A percentile compares a stretch with the other conserved stretches of the same genome.
phyloP scores from a whole-genome alignment of 106 monocot species.

The Acanthochlamys bracteata region DNA sequence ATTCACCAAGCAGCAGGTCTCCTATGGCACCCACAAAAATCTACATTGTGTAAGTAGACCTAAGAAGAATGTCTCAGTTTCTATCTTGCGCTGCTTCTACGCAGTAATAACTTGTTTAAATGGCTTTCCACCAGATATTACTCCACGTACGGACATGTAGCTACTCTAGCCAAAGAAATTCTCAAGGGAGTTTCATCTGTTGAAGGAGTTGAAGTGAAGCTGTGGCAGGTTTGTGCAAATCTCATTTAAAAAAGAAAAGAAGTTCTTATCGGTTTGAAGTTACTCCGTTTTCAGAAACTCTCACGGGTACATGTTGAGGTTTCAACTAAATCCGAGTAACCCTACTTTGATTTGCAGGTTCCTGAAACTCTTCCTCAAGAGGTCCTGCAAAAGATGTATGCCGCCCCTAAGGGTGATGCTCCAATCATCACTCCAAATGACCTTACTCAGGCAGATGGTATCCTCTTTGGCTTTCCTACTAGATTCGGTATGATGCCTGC shows the following conservation, averaged over 20 bases:
- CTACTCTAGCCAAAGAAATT: constrained; percentile 55
- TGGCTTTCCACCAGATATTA: constrained; percentile 39
- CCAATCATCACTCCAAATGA: constrained; percentile 52
- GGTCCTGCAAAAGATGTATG: constrained; percentile 54
- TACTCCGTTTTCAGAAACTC: too few relatives aligned
- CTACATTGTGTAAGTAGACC: constrained; percentile 1
- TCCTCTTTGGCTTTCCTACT: constrained; percentile 60
- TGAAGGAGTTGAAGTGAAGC: constrained; percentile 62
- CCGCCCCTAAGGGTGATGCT: constrained; percentile 48
- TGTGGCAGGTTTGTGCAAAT: constrained; percentile 53
- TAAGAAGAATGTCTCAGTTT: too few relatives aligned
- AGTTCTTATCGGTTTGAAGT: too few relatives aligned
- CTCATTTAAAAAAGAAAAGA: not conserved
- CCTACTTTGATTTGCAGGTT: constrained; percentile 33
- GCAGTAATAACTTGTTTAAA: not conserved
- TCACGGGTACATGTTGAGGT: too few relatives aligned
- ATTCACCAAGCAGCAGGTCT: too few relatives aligned
- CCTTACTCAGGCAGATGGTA: constrained; percentile 57
- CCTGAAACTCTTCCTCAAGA: constrained; percentile 55
- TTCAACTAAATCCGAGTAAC: too few relatives aligned
- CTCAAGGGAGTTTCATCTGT: constrained; percentile 55
- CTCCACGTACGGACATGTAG: constrained; percentile 75
- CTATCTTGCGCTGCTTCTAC: too few relatives aligned
- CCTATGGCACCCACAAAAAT: too few relatives aligned
- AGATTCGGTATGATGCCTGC: constrained; percentile 74